A percentile compares a stretch with the other conserved stretches of the same genome.
These are phyloP conservation scores for Pueraria montana DNA, from an alignment of 306 rosid species.

Conservation along the genomic window DNA sequence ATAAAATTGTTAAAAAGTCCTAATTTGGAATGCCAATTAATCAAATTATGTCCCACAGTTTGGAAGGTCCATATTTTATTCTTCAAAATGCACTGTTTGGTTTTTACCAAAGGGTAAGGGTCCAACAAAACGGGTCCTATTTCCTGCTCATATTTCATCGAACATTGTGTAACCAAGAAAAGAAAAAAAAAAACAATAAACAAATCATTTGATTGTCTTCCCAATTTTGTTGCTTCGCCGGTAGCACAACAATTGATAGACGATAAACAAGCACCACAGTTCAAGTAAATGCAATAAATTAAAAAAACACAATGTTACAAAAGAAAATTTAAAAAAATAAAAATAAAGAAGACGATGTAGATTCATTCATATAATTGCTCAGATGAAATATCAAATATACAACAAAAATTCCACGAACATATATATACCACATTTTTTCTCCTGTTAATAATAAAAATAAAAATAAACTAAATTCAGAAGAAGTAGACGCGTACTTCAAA, in stretches of 20 bases:
- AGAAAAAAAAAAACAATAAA: background rate
- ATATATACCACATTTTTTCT: background rate
- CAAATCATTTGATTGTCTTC: no score
- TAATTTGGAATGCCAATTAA: background rate
- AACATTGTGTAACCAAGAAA: background rate
- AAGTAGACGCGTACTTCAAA: background rate
- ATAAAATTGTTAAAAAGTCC: background rate
- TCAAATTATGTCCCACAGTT: background rate
- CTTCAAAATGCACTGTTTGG: background rate
- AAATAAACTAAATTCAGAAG: background rate
- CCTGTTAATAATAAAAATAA: background rate
- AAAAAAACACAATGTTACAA: background rate
- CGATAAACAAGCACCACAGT: background rate
- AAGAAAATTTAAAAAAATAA: no score
- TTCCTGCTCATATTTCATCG: no score
- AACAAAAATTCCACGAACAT: background rate
- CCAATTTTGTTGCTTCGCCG: background rate
- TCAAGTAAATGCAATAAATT: background rate
- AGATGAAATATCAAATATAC: background rate
- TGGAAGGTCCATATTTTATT: background rate
- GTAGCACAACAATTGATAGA: background rate
- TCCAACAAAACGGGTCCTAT: background rate
- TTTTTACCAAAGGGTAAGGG: background rate
- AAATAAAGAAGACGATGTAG: background rate
- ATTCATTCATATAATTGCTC: background rate